Percentiles rank a stretch among this genome's conserved stretches.
These are phyloP conservation scores for Schizochytrium sp. DNA, from an alignment of 108 stramenopile species.

Conservation along the genomic window DNA sequence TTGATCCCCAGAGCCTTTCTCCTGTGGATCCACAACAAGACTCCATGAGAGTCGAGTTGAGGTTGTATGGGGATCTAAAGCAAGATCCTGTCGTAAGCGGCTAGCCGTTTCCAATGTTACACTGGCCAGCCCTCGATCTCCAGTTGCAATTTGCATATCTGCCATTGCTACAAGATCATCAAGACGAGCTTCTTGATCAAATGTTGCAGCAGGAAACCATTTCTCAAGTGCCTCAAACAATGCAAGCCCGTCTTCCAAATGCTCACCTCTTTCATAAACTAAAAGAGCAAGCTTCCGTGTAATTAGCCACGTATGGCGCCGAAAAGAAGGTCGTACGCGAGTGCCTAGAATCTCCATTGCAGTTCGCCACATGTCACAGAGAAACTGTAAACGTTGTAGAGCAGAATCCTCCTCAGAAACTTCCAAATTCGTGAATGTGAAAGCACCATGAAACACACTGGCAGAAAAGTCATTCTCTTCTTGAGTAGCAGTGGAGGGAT, in stretches of 20 bases:
- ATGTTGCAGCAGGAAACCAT: neutral
- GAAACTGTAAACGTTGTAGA: slow-evolving; percentile 16
- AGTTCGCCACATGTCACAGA: neutral
- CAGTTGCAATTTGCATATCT: slow-evolving; percentile 34
- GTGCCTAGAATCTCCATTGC: slow-evolving; percentile 7
- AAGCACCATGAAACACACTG: neutral
- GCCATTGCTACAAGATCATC: slow-evolving; percentile 15
- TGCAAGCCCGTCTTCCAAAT: neutral
- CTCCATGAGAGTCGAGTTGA: neutral
- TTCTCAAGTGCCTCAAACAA: slow-evolving; percentile 26
- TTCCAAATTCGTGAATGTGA: slow-evolving; percentile 21
- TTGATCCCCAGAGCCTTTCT: neutral
- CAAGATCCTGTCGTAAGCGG: neutral
- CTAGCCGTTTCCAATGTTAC: slow-evolving; percentile 20
- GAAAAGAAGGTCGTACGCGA: neutral
- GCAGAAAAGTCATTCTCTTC: slow-evolving; percentile 18
- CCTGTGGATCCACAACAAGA: slow-evolving; percentile 2
- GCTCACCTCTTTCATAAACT: neutral
- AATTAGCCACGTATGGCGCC: neutral
- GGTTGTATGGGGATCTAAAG: neutral
- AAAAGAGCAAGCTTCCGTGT: slow-evolving; percentile 20
- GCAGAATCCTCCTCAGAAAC: neutral
- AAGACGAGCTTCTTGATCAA: neutral
- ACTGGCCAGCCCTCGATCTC: slow-evolving; percentile 37
- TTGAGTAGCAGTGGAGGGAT: neutral